Percentiles rank a stretch among this genome's conserved stretches.
phyloP scores from a whole-genome alignment of 2,329 filamentous ascomycete genomes.

The Immersiporthe knoxdaviesiana region DNA sequence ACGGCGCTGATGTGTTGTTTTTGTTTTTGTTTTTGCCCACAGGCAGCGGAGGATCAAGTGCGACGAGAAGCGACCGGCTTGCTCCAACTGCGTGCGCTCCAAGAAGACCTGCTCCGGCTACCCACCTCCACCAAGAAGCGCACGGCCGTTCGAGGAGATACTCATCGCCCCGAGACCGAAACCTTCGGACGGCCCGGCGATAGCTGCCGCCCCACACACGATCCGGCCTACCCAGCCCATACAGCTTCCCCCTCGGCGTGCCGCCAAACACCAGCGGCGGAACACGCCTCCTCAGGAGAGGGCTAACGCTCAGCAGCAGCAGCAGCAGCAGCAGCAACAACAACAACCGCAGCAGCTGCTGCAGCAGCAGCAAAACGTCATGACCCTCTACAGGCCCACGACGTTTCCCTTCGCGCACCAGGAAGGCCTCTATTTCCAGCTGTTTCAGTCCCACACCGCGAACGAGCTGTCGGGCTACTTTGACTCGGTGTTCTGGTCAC shows the following conservation, averaged over 20 bases:
- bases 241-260: constrained; percentile 31
- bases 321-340: constrained; percentile 15
- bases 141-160: constrained; percentile 50
- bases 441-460: constrained; percentile 65
- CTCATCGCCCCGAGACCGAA: constrained; percentile 53
- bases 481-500: constrained; percentile 67
- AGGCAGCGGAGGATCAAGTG: constrained; percentile 68
- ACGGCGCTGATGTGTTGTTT: constrained; percentile 27
- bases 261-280: constrained; percentile 38
- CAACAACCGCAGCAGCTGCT: neutral
- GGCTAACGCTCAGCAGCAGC: constrained; percentile 31
- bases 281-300: constrained; percentile 41
- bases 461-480: constrained; percentile 69
- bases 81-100: constrained; percentile 62
- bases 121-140: constrained; percentile 57
- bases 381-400: constrained; percentile 49
- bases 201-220: constrained; percentile 27
- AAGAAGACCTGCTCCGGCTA: constrained; percentile 65
- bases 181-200: constrained; percentile 12
- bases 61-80: constrained; percentile 64
- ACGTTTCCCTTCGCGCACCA: constrained; percentile 52
- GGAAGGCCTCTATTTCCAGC: constrained; percentile 63
- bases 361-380: constrained; percentile 25
- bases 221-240: constrained; percentile 31
- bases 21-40: constrained; percentile 7